Evolutionary conservation across 768 basidiomycete species (phyloP).

Genomic region (Lactarius quietus): DNA sequence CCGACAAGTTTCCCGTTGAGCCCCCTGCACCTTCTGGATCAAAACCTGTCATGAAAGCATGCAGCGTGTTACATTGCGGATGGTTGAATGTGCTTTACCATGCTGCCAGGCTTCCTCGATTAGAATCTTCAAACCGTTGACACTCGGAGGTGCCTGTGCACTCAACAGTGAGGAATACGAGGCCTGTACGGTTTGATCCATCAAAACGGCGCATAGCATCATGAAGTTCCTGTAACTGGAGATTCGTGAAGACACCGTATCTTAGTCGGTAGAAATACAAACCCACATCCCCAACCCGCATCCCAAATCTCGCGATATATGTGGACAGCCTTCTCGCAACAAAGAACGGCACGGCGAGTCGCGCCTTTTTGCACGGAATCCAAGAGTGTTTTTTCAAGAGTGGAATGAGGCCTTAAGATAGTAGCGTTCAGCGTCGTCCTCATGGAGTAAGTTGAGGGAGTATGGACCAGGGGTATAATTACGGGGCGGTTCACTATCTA

Average conservation of each 20-base stretch:
- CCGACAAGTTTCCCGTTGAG: constrained; percentile 51
- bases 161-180: constrained; percentile 61
- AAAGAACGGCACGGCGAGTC: constrained; percentile 58
- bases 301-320: constrained; percentile 60
- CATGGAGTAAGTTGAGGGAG: not conserved
- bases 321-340: constrained; percentile 59
- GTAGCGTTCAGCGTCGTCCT: not conserved
- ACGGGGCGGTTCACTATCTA: constrained; percentile 41
- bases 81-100: constrained; percentile 40
- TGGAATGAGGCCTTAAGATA: constrained; percentile 55
- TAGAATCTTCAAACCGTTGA: constrained; percentile 72
- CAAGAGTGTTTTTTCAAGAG: constrained; percentile 53
- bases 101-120: constrained; percentile 79
- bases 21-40: constrained; percentile 65
- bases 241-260: constrained; percentile 8
- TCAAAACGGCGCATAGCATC: constrained; percentile 71
- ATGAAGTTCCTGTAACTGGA: constrained; percentile 77
- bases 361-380: constrained; percentile 48
- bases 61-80: not conserved
- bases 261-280: constrained; percentile 14
- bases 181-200: constrained; percentile 60
- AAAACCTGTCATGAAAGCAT: constrained; percentile 46
- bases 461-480: constrained; percentile 62
- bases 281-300: constrained; percentile 53
- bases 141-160: constrained; percentile 55